Conservation (phyloP, 352 stramenopile genomes). For the Phytophthora podocarpi region DNA sequence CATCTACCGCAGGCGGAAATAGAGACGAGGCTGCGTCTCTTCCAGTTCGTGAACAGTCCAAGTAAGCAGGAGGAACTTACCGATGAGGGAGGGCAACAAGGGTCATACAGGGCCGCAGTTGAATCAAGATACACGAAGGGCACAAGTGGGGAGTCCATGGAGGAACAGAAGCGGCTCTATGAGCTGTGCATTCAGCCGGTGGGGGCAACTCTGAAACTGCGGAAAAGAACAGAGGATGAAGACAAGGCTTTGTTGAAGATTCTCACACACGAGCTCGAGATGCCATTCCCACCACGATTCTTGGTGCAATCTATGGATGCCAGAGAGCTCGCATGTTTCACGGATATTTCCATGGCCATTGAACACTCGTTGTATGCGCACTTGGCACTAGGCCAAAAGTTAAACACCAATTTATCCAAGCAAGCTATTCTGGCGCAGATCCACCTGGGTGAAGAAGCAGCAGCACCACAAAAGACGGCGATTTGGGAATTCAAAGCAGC, state of each 20-base stretch:
- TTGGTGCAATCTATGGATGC: slow-evolving; percentile 1
- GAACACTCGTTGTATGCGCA: slow-evolving; percentile 18
- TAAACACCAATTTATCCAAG: slow-evolving; percentile 1
- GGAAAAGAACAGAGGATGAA: neutral
- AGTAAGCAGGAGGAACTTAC: neutral
- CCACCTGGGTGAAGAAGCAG: neutral
- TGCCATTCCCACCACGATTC: neutral
- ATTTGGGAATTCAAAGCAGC: slow-evolving; percentile 4
- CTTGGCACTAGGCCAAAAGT: neutral
- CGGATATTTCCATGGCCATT: slow-evolving; percentile 1
- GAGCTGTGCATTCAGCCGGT: neutral
- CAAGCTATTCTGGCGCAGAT: neutral
- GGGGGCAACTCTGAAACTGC: neutral
- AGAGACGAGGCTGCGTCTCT: neutral
- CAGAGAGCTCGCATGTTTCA: neutral
- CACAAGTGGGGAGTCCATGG: too few species aligned
- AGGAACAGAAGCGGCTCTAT: neutral
- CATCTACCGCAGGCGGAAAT: neutral
- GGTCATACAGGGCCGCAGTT: too few species aligned
- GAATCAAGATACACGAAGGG: too few species aligned
- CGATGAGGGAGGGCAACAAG: too few species aligned
- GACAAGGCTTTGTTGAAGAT: slow-evolving; percentile 3
- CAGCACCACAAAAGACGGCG: neutral
- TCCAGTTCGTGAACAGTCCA: neutral
- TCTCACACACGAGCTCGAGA: neutral